phyloP scores from a whole-genome alignment of 1,284 basidiomycete species.

The Volvariella volvacea region DNA sequence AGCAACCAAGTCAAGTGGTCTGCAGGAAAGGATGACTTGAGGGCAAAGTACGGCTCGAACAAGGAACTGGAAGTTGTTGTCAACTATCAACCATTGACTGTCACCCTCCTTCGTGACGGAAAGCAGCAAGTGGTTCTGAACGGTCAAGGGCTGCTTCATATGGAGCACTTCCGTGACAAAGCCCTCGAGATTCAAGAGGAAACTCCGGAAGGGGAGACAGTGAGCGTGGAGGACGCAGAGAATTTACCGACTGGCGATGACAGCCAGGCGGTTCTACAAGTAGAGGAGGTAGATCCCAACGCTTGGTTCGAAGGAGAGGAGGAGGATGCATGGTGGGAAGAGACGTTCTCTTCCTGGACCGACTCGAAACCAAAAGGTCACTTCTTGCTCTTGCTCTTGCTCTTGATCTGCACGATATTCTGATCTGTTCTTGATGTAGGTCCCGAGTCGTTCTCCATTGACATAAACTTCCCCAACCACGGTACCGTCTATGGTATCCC shows the following conservation, averaged over 20 bases:
- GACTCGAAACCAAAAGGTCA: conserved; percentile 96
- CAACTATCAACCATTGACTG: conserved; percentile 65
- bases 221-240: conserved; percentile 9
- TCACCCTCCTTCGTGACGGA: conserved; percentile 68
- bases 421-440: conserved; percentile 39
- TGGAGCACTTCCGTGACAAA: conserved; percentile 94
- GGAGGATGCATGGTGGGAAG: conserved; percentile 86
- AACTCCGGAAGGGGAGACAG: conserved; percentile 33
- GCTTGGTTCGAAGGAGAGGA: conserved; percentile 86
- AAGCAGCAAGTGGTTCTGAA: conserved; percentile 87
- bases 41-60: conserved; percentile 49
- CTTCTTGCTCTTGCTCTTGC: conserved; percentile 6
- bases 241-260: conserved; percentile 24
- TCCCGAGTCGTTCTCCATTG: conserved; percentile 89
- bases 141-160: conserved; percentile 85
- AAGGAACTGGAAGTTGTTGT: conserved; percentile 64
- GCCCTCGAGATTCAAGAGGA: conserved; percentile 29
- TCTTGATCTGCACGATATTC: background rate
- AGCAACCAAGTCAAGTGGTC: conserved; percentile 56
- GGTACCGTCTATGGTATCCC: conserved; percentile 92
- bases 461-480: conserved; percentile 90
- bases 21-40: conserved; percentile 52
- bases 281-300: conserved; percentile 36
- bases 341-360: conserved; percentile 79
- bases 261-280: conserved; percentile 51